phyloP scores from a whole-genome alignment of 495 filamentous ascomycete species.

The Darksidea phi region DNA sequence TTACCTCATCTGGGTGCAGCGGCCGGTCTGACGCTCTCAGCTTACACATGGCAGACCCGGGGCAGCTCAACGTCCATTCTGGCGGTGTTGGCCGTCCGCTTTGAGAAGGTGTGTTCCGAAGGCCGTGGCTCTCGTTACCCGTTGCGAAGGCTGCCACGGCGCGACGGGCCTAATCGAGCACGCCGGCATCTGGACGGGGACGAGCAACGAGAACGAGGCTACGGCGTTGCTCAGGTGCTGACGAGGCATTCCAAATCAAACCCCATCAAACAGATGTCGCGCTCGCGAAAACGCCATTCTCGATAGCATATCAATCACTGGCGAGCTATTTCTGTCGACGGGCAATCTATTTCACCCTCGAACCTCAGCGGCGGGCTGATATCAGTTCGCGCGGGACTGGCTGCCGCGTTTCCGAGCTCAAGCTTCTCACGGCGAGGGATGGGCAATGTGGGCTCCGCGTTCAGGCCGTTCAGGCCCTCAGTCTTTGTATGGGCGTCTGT shows the following conservation, averaged over 20 bases:
- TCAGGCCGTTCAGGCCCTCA: conserved; percentile 15
- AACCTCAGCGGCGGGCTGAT: conserved; percentile 17
- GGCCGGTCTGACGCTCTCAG: conserved; percentile 25
- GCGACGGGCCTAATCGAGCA: not conserved
- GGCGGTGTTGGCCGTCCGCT: conserved; percentile 7
- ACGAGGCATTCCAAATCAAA: conserved; percentile 11
- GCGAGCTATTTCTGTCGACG: conserved; percentile 26
- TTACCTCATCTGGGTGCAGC: conserved; percentile 13
- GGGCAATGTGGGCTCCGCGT: conserved; percentile 21
- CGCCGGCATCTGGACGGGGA: too few species aligned
- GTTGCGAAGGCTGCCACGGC: not conserved
- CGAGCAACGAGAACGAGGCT: too few species aligned
- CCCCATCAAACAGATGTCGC: not conserved
- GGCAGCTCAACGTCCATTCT: conserved; percentile 3
- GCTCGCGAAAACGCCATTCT: too few species aligned
- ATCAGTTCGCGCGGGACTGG: conserved; percentile 32
- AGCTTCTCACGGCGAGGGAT: conserved; percentile 30
- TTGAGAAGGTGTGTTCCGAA: conserved; percentile 11
- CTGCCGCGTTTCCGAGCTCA: conserved; percentile 34
- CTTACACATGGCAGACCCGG: conserved; percentile 27
- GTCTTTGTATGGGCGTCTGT: conserved; percentile 4
- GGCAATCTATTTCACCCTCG: conserved; percentile 7
- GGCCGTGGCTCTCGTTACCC: conserved; percentile 1
- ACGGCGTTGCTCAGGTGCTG: too few species aligned
- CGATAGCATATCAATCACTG: not conserved